Percentiles rank a stretch among this genome's conserved stretches.
phyloP scores from a whole-genome alignment of 1,284 basidiomycete species.

The Tremellales sp. region DNA sequence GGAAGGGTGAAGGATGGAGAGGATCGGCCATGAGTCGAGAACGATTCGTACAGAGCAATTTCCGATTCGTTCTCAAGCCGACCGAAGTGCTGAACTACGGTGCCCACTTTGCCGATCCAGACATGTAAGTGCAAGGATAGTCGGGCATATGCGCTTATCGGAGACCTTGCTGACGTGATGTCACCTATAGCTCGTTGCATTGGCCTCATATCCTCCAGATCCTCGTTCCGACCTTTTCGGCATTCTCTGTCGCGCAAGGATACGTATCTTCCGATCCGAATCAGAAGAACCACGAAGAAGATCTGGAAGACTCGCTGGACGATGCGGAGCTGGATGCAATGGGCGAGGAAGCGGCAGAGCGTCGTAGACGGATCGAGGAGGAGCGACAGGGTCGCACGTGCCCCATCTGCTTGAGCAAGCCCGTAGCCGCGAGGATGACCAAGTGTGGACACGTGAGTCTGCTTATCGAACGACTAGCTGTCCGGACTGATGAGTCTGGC shows the following conservation, averaged over 20 bases:
- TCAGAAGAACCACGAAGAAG: constrained; percentile 5
- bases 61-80: constrained; percentile 89
- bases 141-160: no score
- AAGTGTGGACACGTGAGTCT: constrained; percentile 89
- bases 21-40: constrained; percentile 71
- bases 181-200: constrained; percentile 68
- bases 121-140: constrained; percentile 64
- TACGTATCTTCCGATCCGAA: constrained; percentile 33
- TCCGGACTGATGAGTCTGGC: no score
- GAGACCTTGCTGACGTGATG: neutral
- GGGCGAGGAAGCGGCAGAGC: constrained; percentile 35
- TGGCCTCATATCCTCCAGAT: constrained; percentile 97
- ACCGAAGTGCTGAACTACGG: constrained; percentile 72
- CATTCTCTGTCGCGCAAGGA: constrained; percentile 48
- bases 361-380: constrained; percentile 37
- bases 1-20: constrained; percentile 56
- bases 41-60: constrained; percentile 88
- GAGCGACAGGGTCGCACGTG: constrained; percentile 60
- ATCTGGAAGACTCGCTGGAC: constrained; percentile 16
- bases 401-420: constrained; percentile 84
- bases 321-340: constrained; percentile 27
- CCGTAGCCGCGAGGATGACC: constrained; percentile 90
- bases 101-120: constrained; percentile 90
- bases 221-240: constrained; percentile 69
- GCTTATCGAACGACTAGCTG: constrained; percentile 3